Percentiles rank a stretch among this genome's conserved stretches.
These are phyloP conservation scores for Yamadazyma akitaensis DNA, from an alignment of 805 yeast species.

Conservation along the genomic window DNA sequence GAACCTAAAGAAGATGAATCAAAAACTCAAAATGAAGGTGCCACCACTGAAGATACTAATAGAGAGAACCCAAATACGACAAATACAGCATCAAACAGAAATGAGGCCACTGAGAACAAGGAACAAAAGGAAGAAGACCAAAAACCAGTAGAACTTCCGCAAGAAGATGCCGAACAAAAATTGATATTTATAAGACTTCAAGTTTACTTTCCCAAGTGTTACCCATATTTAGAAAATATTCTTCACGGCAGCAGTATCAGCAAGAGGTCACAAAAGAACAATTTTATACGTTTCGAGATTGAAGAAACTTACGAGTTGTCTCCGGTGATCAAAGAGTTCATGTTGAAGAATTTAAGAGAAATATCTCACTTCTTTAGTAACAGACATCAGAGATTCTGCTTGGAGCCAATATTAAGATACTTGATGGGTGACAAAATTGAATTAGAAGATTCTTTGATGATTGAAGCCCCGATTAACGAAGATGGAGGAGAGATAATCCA, in stretches of 20 bases:
- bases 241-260: constrained; percentile 9
- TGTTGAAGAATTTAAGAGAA: constrained; percentile 49
- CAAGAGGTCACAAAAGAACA: constrained; percentile 19
- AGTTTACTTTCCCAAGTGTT: constrained; percentile 65
- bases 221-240: constrained; percentile 61
- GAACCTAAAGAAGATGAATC: constrained; percentile 1
- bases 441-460: constrained; percentile 32
- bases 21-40: neutral
- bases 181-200: constrained; percentile 66
- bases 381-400: constrained; percentile 56
- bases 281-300: constrained; percentile 46
- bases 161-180: constrained; percentile 27
- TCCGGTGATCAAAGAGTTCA: constrained; percentile 45
- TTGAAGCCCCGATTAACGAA: constrained; percentile 19
- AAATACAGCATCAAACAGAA: neutral
- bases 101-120: constrained; percentile 1
- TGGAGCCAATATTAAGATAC: constrained; percentile 75
- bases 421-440: constrained; percentile 76
- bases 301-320: constrained; percentile 78
- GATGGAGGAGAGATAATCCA: constrained; percentile 21
- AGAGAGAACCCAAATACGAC: neutral
- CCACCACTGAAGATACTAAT: neutral
- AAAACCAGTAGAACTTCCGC: neutral
- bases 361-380: constrained; percentile 57
- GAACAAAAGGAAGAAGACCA: constrained; percentile 1